phyloP scores from a whole-genome alignment of 2,329 filamentous ascomycete genomes.

The Pseudogymnoascus sp. region DNA sequence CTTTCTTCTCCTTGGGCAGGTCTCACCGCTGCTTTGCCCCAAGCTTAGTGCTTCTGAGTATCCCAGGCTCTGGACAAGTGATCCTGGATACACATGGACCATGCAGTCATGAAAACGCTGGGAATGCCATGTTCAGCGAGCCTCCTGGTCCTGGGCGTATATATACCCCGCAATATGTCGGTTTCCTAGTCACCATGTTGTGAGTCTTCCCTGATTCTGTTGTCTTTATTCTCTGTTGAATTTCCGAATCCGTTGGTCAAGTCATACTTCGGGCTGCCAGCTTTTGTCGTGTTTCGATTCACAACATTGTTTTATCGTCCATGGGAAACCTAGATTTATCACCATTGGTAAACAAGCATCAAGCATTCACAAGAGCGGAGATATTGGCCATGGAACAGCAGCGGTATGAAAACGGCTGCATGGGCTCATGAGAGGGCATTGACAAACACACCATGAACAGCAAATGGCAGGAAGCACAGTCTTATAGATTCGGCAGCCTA shows the following conservation, averaged over 20 bases:
- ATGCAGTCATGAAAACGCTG: not conserved
- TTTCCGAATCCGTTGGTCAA: not conserved
- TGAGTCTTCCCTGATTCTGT: not conserved
- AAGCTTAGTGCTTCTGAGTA: not conserved
- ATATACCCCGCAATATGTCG: not conserved
- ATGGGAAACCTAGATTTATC: conserved; percentile 1
- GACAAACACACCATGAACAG: not conserved
- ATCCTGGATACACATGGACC: not conserved
- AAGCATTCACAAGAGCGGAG: not conserved
- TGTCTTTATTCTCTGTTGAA: not conserved
- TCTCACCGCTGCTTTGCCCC: not conserved
- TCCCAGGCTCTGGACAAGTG: not conserved
- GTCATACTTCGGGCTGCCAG: not conserved
- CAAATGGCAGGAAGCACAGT: not conserved
- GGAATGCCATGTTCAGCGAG: not conserved
- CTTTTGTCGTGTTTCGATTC: not conserved
- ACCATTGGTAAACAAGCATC: not conserved
- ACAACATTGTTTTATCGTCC: not conserved
- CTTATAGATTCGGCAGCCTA: not conserved
- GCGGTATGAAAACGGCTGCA: not conserved
- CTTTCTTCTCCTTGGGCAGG: not conserved
- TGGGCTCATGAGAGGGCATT: not conserved
- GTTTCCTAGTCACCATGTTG: not conserved
- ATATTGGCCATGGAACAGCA: not conserved
- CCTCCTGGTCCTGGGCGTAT: not conserved